Base-by-base conservation (phyloP, 345 rosid species). In the Balakata baccata region DNA sequence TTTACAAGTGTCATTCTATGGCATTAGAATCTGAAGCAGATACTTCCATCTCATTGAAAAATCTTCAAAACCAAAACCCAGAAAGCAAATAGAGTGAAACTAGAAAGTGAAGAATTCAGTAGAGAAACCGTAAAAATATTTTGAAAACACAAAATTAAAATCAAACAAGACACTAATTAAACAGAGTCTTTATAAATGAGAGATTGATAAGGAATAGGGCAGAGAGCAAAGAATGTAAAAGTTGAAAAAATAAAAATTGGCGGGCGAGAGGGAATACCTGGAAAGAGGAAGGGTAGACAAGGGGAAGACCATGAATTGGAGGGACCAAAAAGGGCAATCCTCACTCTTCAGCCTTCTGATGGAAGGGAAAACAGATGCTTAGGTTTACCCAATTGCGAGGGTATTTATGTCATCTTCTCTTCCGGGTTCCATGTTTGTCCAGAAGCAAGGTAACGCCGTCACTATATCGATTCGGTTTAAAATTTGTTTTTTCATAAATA, bases 341-440 rank as follows among this genome's bases (percentile, higher is more conserved):
- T 64, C n/a, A 18, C 18, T 12, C 47, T 38, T 38, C n/a, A 12
- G 11, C 17, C 1, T 38, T 62, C 8, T 37, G 22, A 38, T 17
- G 13, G 37, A 14, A 12, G 45, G 13, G 39, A 49, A 16, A 7
- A 29, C 13, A 17, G 38, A 13, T 18, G 18, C 25, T 7, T 50
- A 49, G 41, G 72, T 58, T 22, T 68, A 34, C 29, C 59, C 20
- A 47, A 22, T 68, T 50, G 69, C 9, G 49, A 62, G 74, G 79
- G 79, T 69, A 75, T 68, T 75, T 69, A 62, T 6, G 79, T 75
- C 79, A 38, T n/a, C n/a, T n/a, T n/a, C n/a, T n/a, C n/a, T n/a
- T n/a, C n/a, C 50, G 54, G 34, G 34, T 29, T 29, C 34, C 34
- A 29, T 29, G 34, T 29, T 29, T 29, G n/a, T n/a, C n/a, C n/a